Conservation (phyloP, 495 filamentous ascomycete genomes). For the Podospora pseudocomata region DNA sequence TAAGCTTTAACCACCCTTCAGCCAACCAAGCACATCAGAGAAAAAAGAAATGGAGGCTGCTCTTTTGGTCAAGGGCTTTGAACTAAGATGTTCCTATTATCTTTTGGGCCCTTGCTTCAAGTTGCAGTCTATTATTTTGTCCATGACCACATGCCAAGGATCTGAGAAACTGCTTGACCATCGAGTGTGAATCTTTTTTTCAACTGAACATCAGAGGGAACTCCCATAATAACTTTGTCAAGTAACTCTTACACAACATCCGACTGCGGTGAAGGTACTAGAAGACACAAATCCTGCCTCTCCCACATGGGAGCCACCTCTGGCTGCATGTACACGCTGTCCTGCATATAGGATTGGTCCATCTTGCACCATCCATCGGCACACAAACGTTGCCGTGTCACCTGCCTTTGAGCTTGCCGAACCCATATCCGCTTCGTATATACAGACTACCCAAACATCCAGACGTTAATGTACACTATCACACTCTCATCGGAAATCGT, state of each 20-base stretch:
- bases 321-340: background rate
- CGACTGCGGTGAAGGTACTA: background rate
- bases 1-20: too few species aligned
- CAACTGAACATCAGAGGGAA: too few species aligned
- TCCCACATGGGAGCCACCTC: background rate
- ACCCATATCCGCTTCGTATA: background rate
- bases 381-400: background rate
- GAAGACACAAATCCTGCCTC: background rate
- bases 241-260: background rate
- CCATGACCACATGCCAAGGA: too few species aligned
- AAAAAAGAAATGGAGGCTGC: too few species aligned
- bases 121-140: too few species aligned
- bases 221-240: too few species aligned
- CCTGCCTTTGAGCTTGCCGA: background rate
- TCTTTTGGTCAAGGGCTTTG: too few species aligned
- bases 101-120: too few species aligned
- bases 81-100: too few species aligned
- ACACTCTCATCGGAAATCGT: background rate
- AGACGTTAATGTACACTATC: background rate
- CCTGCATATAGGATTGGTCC: background rate
- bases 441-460: background rate
- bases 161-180: too few species aligned
- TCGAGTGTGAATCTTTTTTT: too few species aligned
- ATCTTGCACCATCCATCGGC: background rate
- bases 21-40: too few species aligned